These are phyloP conservation scores for Kurtzmaniella quercitrusa DNA, from an alignment of 1,139 yeast genomes.

Conservation along the genomic window DNA sequence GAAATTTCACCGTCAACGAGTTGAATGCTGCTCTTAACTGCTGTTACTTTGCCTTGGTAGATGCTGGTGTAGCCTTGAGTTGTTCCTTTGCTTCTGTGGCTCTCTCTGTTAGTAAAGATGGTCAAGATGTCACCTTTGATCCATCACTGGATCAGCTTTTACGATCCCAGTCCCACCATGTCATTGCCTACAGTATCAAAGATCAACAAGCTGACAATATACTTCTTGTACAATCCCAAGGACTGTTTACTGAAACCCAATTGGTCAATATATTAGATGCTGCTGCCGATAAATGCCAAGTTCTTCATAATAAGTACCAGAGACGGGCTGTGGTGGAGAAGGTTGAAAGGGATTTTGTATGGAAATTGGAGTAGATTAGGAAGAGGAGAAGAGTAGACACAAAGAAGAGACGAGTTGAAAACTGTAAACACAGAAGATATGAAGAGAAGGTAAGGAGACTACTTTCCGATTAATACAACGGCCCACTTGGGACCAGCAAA, in stretches of 20 bases:
- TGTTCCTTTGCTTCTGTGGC: slow-evolving; percentile 58
- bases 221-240: slow-evolving; percentile 66
- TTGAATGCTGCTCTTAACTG: slow-evolving; percentile 71
- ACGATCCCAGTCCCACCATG: slow-evolving; percentile 56
- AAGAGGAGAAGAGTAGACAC: too few relatives aligned
- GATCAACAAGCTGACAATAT: slow-evolving; percentile 51
- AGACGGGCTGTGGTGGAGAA: slow-evolving; percentile 47
- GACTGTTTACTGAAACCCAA: slow-evolving; percentile 57
- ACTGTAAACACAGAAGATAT: too few relatives aligned
- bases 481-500: too few relatives aligned
- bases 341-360: slow-evolving; percentile 51
- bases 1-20: slow-evolving; percentile 47
- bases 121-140: slow-evolving; percentile 29
- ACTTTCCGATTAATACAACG: too few relatives aligned
- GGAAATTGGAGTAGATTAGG: slow-evolving; percentile 31
- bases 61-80: slow-evolving; percentile 71
- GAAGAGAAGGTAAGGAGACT: too few relatives aligned
- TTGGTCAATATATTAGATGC: slow-evolving; percentile 45
- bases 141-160: slow-evolving; percentile 43
- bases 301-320: slow-evolving; percentile 39
- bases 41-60: slow-evolving; percentile 65
- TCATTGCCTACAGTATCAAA: slow-evolving; percentile 57
- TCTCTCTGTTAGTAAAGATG: slow-evolving; percentile 26
- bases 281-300: slow-evolving; percentile 45
- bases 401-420: too few relatives aligned